These are phyloP conservation scores for Dictyostelium brefeldianum DNA, from an alignment of 78 protist genomes.

Conservation along the genomic window DNA sequence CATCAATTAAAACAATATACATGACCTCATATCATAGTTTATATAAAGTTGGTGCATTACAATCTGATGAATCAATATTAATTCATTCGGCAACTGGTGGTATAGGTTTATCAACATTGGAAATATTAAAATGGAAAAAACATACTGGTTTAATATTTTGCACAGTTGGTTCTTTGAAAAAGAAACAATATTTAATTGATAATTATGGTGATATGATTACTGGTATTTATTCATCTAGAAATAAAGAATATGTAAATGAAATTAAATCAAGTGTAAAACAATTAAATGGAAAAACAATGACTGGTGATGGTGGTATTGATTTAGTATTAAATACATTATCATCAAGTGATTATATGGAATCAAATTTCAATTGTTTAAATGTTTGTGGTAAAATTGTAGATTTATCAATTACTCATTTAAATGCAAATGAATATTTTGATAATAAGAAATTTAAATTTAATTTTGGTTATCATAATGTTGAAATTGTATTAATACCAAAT, in stretches of 20 bases:
- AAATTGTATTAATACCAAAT: neutral
- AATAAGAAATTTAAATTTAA: neutral
- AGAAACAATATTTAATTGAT: neutral
- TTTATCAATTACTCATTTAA: constrained; percentile 14
- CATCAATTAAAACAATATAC: neutral
- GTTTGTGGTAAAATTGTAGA: constrained; percentile 51
- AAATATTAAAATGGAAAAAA: constrained; percentile 86
- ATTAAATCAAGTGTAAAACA: neutral
- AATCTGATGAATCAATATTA: neutral
- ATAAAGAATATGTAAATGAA: neutral
- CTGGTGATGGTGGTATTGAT: constrained; percentile 9
- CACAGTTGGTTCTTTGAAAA: constrained; percentile 15
- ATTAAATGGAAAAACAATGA: neutral
- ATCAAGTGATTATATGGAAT: neutral
- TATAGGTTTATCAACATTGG: constrained; percentile 75
- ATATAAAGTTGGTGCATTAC: constrained; percentile 28
- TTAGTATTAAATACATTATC: constrained; percentile 16
- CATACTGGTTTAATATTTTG: neutral
- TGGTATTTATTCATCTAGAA: constrained; percentile 17
- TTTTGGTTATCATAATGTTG: neutral
- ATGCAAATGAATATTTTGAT: neutral
- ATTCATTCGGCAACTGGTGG: constrained; percentile 36
- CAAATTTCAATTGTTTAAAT: constrained; percentile 21
- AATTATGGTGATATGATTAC: constrained; percentile 18
- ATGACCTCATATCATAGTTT: neutral